phyloP scores from a whole-genome alignment of 768 basidiomycete species.

The Leccinum arenicola region DNA sequence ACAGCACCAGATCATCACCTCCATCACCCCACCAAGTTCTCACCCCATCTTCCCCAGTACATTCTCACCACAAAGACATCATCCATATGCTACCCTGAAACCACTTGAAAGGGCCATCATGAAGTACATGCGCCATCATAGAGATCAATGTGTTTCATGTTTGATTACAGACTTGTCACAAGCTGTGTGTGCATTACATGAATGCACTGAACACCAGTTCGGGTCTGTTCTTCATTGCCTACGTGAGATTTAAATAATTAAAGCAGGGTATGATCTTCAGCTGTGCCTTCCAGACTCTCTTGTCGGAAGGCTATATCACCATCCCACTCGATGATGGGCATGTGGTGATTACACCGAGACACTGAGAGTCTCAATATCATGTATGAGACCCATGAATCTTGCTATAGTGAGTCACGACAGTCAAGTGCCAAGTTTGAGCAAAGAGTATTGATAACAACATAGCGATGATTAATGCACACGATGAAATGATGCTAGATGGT shows the following conservation, averaged over 20 bases:
- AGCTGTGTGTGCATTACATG: constrained; percentile 6
- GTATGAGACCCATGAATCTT: neutral
- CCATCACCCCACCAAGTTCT: neutral
- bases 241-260: neutral
- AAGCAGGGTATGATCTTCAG: constrained; percentile 3
- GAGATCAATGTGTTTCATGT: neutral
- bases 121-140: constrained; percentile 14
- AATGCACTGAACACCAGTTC: constrained; percentile 22
- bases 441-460: neutral
- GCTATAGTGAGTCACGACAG: neutral
- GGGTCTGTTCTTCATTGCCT: constrained; percentile 12
- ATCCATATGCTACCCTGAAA: constrained; percentile 16
- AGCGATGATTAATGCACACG: constrained; percentile 11
- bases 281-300: constrained; percentile 17
- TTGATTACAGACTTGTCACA: constrained; percentile 15
- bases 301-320: constrained; percentile 30
- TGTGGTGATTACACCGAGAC: constrained; percentile 30
- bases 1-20: neutral
- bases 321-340: constrained; percentile 29
- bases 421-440: neutral
- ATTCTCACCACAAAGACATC: constrained; percentile 22
- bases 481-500: constrained; percentile 18
- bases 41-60: constrained; percentile 7
- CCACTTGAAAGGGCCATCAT: constrained; percentile 20
- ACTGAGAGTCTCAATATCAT: neutral